These are phyloP conservation scores for Sphaerulina musiva DNA, from an alignment of 2,329 filamentous ascomycete genomes.

Conservation along the genomic window DNA sequence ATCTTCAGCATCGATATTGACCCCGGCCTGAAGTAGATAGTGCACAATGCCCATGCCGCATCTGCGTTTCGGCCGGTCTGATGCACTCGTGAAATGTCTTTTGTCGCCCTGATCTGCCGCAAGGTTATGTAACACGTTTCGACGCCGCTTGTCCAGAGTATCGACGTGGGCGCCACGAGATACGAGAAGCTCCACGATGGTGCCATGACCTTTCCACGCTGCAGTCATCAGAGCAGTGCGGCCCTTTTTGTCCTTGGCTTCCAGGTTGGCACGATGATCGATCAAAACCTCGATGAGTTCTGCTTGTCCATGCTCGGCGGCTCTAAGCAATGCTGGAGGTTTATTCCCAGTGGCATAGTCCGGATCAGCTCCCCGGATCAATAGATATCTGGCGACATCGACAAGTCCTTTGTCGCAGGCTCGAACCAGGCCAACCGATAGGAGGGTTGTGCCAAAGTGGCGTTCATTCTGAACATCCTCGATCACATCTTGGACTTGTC, in stretches of 20 bases:
- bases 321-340: slow-evolving; percentile 19
- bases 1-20: slow-evolving; percentile 22
- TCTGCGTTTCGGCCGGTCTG: slow-evolving; percentile 13
- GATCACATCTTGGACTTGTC: slow-evolving; percentile 32
- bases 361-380: slow-evolving; percentile 36
- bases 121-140: slow-evolving; percentile 37
- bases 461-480: slow-evolving; percentile 31
- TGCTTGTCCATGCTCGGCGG: slow-evolving; percentile 18
- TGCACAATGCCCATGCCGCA: slow-evolving; percentile 21
- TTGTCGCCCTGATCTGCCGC: slow-evolving; percentile 36
- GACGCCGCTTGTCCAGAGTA: slow-evolving; percentile 19
- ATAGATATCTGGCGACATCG: slow-evolving; percentile 29
- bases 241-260: slow-evolving; percentile 40
- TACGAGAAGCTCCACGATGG: slow-evolving; percentile 37
- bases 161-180: slow-evolving; percentile 22
- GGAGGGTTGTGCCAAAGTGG: slow-evolving; percentile 36
- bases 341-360: slow-evolving; percentile 27
- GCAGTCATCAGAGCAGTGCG: slow-evolving; percentile 41
- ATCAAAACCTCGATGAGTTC: slow-evolving; percentile 17
- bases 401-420: slow-evolving; percentile 35
- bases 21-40: slow-evolving; percentile 21
- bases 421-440: slow-evolving; percentile 38
- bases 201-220: slow-evolving; percentile 38
- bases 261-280: slow-evolving; percentile 19
- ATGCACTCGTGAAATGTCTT: slow-evolving; percentile 7